Conservation (phyloP, 73 alveolate genomes). For the Tetrahymena borealis region DNA sequence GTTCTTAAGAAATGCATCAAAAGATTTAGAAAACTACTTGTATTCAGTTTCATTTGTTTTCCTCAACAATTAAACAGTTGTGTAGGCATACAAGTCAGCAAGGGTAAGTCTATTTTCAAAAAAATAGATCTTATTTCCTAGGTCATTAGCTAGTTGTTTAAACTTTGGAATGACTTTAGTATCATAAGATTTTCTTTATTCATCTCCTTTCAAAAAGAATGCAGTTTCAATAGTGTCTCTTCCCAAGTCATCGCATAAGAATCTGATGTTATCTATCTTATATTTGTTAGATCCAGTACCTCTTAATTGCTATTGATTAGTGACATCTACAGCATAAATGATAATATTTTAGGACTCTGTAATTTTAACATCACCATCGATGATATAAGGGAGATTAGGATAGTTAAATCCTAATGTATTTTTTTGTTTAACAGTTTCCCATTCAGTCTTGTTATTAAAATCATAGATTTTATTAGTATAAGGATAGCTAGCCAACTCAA, state of each 20-base stretch:
- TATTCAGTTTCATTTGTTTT: too few relatives aligned
- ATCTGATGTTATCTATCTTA: neutral
- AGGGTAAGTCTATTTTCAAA: neutral
- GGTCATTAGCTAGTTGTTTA: neutral
- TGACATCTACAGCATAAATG: neutral
- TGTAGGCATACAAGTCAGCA: neutral
- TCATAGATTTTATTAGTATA: too few relatives aligned
- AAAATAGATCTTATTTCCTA: neutral
- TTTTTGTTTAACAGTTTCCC: neutral
- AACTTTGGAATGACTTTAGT: neutral
- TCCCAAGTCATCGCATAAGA: neutral
- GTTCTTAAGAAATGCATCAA: too few relatives aligned
- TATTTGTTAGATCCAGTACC: neutral
- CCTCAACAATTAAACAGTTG: too few relatives aligned
- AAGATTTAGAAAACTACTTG: too few relatives aligned
- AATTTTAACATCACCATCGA: neutral
- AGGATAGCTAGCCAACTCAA: neutral
- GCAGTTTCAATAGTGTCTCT: neutral
- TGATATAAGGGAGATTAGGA: neutral
- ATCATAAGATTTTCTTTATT: neutral
- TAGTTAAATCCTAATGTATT: neutral
- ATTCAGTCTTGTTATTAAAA: neutral
- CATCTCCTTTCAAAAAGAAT: neutral
- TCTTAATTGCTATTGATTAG: neutral
- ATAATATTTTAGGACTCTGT: neutral